A percentile compares a stretch with the other conserved stretches of the same genome.
Conservation (phyloP, 2,329 filamentous ascomycete genomes). For the Teratosphaeria gauchensis region DNA sequence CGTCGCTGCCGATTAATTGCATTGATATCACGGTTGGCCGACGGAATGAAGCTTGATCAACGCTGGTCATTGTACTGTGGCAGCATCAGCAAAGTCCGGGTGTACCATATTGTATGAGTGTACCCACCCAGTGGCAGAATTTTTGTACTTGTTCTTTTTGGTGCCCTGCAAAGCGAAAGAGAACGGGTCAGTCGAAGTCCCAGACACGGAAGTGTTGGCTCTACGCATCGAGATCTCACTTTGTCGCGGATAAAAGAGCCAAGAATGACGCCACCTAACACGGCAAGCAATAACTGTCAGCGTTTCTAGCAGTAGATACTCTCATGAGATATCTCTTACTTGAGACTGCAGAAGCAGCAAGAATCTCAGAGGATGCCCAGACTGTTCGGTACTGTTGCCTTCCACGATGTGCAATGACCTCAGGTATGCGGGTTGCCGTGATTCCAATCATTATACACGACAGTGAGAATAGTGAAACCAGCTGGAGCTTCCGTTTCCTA, state of each 20-base stretch:
- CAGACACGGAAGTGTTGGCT: too few relatives aligned
- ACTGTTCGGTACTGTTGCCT: constrained; percentile 81
- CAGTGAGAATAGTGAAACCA: constrained; percentile 72
- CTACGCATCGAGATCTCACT: neutral
- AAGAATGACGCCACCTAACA: constrained; percentile 57
- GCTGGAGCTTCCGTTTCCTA: constrained; percentile 63
- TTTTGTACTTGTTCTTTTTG: constrained; percentile 69
- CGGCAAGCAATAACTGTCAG: neutral
- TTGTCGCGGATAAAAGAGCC: constrained; percentile 88
- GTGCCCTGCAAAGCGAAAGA: constrained; percentile 42
- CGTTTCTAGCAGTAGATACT: neutral
- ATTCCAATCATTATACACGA: constrained; percentile 72
- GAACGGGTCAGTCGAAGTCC: too few relatives aligned
- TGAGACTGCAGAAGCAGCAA: constrained; percentile 77
- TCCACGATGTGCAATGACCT: constrained; percentile 61
- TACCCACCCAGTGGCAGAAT: constrained; percentile 8
- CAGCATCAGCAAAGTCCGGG: neutral
- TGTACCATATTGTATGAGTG: neutral
- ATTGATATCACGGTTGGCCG: constrained; percentile 53
- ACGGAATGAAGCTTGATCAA: constrained; percentile 47
- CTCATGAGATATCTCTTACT: constrained; percentile 38
- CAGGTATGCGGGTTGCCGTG: constrained; percentile 71
- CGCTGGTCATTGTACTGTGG: constrained; percentile 19
- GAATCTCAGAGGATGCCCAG: constrained; percentile 78
- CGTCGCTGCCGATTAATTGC: constrained; percentile 77